Evolutionary conservation across 164 flowering plant species (phyloP).

Genomic region (Annona squamosa): DNA sequence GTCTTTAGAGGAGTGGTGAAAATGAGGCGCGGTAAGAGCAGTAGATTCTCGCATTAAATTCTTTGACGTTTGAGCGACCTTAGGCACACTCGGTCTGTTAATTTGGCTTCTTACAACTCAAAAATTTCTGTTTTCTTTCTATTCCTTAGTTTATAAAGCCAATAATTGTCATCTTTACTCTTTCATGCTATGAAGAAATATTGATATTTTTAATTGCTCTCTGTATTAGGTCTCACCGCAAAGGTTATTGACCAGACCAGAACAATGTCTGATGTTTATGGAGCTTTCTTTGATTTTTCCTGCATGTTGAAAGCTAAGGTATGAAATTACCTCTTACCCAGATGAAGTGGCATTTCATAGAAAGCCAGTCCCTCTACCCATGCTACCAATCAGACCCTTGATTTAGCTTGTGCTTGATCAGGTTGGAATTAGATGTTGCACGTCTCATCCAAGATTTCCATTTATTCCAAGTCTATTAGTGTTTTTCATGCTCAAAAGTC

Average conservation of each 20-base stretch:
- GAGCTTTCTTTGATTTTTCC: conserved; percentile 81
- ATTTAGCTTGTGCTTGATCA: neutral
- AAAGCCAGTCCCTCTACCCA: neutral
- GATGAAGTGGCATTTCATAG: neutral
- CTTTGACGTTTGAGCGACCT: too few species aligned
- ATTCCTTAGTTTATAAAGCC: neutral
- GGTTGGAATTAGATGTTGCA: neutral
- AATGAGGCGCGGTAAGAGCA: conserved; percentile 88
- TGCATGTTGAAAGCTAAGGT: conserved; percentile 78
- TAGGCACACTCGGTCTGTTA: too few species aligned
- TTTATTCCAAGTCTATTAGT: too few species aligned
- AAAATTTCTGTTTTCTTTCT: neutral
- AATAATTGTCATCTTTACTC: neutral
- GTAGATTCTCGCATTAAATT: neutral
- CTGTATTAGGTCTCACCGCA: conserved; percentile 70
- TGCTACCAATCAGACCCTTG: neutral
- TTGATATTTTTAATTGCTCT: conserved; percentile 2
- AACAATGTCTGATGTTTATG: conserved; percentile 79
- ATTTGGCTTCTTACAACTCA: neutral
- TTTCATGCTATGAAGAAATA: neutral
- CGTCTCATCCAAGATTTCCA: neutral
- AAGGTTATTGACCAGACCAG: conserved; percentile 72
- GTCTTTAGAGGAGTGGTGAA: conserved; percentile 93
- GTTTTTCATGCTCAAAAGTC: neutral
- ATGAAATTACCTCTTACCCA: conserved; percentile 6